Conservation (phyloP, 176 grass and related monocot genomes). For the Neostapfia colusana region DNA sequence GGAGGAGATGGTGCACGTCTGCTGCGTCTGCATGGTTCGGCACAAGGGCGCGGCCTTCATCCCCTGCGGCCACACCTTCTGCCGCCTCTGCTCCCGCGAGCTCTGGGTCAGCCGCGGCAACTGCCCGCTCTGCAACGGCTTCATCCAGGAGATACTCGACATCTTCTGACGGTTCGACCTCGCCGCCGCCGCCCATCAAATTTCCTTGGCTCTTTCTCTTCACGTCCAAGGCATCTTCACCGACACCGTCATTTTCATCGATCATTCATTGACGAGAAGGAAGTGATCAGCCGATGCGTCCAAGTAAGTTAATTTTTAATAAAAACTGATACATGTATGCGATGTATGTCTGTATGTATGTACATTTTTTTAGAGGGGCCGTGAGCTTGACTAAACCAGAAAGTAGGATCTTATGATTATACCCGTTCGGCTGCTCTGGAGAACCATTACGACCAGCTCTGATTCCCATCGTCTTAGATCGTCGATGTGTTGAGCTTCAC, state of each 20-base stretch:
- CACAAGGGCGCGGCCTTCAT: conserved; percentile 83
- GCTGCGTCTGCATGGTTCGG: conserved; percentile 86
- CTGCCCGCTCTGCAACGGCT: conserved; percentile 84
- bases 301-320: neutral
- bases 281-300: conserved; percentile 4
- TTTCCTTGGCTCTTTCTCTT: neutral
- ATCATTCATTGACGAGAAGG: neutral
- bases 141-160: conserved; percentile 80
- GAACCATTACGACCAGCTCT: too few species aligned
- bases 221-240: neutral
- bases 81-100: conserved; percentile 76
- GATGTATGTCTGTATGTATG: neutral
- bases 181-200: neutral
- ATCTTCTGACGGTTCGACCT: conserved; percentile 48
- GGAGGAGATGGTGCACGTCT: conserved; percentile 56
- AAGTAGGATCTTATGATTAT: too few species aligned
- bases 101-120: conserved; percentile 74
- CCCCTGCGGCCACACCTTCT: conserved; percentile 90
- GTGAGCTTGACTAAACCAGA: neutral
- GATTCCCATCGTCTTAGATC: too few species aligned
- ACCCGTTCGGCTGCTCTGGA: too few species aligned
- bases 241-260: neutral
- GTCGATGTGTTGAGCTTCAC: too few species aligned
- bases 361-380: neutral
- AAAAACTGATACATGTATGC: neutral